phyloP scores from a whole-genome alignment of 2,329 filamentous ascomycete species.

The Ophiostoma sp. region DNA sequence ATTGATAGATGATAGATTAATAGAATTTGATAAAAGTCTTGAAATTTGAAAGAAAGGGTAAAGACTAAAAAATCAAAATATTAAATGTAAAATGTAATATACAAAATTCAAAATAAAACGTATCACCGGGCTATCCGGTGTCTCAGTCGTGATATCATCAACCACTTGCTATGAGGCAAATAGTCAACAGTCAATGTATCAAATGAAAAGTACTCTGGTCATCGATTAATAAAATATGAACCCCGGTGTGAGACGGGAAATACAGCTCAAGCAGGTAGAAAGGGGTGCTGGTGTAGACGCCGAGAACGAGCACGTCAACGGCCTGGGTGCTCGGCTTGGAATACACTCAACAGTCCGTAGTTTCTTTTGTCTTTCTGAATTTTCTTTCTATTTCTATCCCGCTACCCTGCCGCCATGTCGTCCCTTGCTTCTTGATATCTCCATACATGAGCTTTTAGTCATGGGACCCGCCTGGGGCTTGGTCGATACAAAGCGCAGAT shows the following conservation, averaged over 20 bases:
- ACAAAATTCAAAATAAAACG: not conserved
- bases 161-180: not conserved
- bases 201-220: not conserved
- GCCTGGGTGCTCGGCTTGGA: not conserved
- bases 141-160: not conserved
- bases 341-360: not conserved
- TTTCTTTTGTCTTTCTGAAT: not conserved
- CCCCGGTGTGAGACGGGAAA: too few species aligned
- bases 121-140: not conserved
- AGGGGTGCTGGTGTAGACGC: not conserved
- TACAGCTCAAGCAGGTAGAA: not conserved
- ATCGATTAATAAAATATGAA: too few species aligned
- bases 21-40: not conserved
- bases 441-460: not conserved
- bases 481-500: not conserved
- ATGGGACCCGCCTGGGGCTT: not conserved
- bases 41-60: too few species aligned
- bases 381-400: not conserved
- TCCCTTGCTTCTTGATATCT: conserved; percentile 1
- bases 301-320: not conserved
- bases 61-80: not conserved
- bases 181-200: not conserved
- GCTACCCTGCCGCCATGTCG: not conserved
- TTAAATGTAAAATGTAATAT: not conserved
- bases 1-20: not conserved